Base-by-base conservation (phyloP, 257 asterid species). In the Echium plantagineum region DNA sequence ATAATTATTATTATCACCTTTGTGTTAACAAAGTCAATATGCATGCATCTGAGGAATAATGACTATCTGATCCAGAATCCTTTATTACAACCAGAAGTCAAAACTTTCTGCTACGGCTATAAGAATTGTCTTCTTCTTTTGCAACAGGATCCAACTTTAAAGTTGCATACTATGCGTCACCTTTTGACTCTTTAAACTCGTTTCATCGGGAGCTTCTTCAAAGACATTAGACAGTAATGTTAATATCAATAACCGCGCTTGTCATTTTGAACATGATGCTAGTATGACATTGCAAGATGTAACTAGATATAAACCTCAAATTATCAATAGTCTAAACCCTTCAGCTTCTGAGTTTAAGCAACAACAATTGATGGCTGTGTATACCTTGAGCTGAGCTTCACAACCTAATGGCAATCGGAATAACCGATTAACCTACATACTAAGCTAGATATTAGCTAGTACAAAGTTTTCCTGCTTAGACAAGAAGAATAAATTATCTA, bases 401-500 rank as follows among this genome's bases (percentile, higher is more conserved):
- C 49, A 42, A 13, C 49, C 17, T 42, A 17, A 16, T 42, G 49
- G 17, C 49, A 42, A 42, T 42, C 13, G 49, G 12, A 42, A 0
- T 42, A 12, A 42, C 49, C 49, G 1, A 42, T 42, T 42, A 42
- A 42, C 49, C 15, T 10, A 42, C 17, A 42, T 0, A 42, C 49
- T 15, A 42, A 42, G 49, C 49, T 42, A 10, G 49, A 42, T 13
- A 42, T 42, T 10, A 5, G 16, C 49, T 42, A 42, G 5, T 42
- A 42, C 15, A 42, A 42, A 42, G 49, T 10, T 42, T 42, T 42
- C 15, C 49, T 42, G 8, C 24, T n/a, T 59, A 13, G 59, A 58
- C 15, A 30, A 30, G 12, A 46, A 69, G 62, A 60, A 55, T 22
- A 52, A 70, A 75, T 85, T 76, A 89, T 77, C 97, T 86, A 42